Base-by-base conservation (phyloP, 495 filamentous ascomycete genomes). In the Penicillium argentinense region DNA sequence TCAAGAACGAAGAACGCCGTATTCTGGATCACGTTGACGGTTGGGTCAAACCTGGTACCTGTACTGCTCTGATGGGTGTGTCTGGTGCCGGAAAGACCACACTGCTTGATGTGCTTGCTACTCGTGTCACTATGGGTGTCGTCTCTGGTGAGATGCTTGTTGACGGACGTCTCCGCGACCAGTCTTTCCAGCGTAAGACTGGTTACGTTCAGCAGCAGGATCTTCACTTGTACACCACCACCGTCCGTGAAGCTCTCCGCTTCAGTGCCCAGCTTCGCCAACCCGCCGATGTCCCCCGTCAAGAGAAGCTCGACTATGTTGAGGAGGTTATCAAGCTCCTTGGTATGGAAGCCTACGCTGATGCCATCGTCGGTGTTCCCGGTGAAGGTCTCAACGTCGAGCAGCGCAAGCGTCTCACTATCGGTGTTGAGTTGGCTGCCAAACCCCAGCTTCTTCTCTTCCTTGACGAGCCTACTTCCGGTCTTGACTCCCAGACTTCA, bases 141-240 rank as follows among this genome's bases (percentile, higher is more conserved):
- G 72, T 83, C 2, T 64, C 60, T 9, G 79, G 77, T 25, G 72
- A 79, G 39, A 76, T 82, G 63, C 53, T 80, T 39, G 76, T 82
- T 13, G 74, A 81, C 45, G 79, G 79, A 9, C 54, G 66, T 21
- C 68, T 66, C 26, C 64, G 86, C 13, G 88, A 95, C 58, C 73
- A 78, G 13, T 89, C 87, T 0, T 96, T 96, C 77, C 89, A 93
- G 60, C 85, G 91, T 25, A 93, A 93, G 72, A 96, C 91, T 3
- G 91, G 91, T 19, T 97, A 96, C 56, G 92, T 93, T 14, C 89
- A 97, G 57, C 92, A 97, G 63, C 90, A 95, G 67, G 92, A 97
- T 80, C 78, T 97, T 7, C 91, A 96, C 65, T 76, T 95, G 18
- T 75, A 85, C 26, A 95, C 89, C 0, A 82, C 84, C 1, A 97